Conservation (phyloP, 257 asterid genomes). For the Nicotiana paniculata region DNA sequence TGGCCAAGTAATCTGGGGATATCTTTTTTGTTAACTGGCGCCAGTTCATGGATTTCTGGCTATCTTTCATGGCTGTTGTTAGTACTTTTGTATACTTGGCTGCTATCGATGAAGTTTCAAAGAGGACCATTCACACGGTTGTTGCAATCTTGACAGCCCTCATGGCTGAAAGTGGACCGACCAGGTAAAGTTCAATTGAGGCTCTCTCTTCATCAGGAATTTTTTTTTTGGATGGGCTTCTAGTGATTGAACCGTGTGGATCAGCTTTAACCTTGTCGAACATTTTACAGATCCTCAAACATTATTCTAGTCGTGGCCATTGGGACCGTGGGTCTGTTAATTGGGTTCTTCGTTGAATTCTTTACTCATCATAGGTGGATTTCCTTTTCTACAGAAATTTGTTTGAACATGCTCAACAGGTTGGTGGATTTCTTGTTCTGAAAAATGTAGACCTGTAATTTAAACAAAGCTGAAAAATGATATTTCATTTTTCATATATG, state of each 20-base stretch:
- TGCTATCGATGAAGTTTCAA: constrained; percentile 62
- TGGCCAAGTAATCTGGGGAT: background rate
- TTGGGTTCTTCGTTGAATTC: constrained; percentile 75
- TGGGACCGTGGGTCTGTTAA: constrained; percentile 63
- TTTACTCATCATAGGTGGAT: constrained; percentile 44
- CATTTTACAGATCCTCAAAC: constrained; percentile 66
- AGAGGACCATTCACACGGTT: constrained; percentile 82
- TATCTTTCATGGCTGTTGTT: constrained; percentile 96
- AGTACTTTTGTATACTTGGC: constrained; percentile 83
- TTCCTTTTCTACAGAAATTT: constrained; percentile 37
- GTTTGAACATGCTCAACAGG: constrained; percentile 59
- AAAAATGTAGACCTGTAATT: background rate
- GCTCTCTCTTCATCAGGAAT: background rate
- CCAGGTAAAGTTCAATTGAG: constrained; percentile 42
- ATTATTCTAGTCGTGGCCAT: constrained; percentile 59
- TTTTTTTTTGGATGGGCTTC: background rate
- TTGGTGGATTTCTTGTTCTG: constrained; percentile 12
- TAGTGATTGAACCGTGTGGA: background rate
- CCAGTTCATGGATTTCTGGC: constrained; percentile 98
- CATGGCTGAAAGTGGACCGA: constrained; percentile 90
- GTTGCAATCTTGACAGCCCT: constrained; percentile 88
- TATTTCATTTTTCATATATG: background rate
- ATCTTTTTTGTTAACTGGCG: background rate
- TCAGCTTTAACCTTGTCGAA: constrained; percentile 6
- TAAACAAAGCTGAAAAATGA: background rate